Evolutionary conservation across 2,329 filamentous ascomycete genomes (phyloP), one percentile per base, ranked within the genome.

Genomic region (Calonectria honghensis): DNA sequence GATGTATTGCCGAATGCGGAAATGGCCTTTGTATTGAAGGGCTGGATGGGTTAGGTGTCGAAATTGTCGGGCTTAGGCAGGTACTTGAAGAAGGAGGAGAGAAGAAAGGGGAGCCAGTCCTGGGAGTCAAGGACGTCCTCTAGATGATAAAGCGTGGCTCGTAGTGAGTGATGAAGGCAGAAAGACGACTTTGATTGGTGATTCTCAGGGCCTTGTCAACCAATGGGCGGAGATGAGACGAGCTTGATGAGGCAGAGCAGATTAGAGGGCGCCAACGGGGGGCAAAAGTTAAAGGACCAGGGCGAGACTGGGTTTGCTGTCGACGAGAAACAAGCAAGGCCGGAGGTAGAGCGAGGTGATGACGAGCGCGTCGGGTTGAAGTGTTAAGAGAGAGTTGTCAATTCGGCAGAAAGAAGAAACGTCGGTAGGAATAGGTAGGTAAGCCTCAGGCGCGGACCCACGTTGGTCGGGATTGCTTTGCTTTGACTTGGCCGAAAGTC

Each of bases 161-260:
- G 77, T 76, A 76, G 72, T 81, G 79, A 70, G 82, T 81, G 82
- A 81, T 77, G 77, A 80, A 79, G 72, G 75, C 75, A 79, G 74
- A 73, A 74, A 74, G 35, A 74, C 68, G 73, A 74, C 77, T 82
- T 78, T 84, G 83, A 85, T 85, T 85, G 84, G 84, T 79, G 79
- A 78, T 80, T 70, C 73, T 77, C 74, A 78, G 80, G 82, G 76
- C 76, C 75, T 77, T 76, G 72, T 79, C 76, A 79, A 81, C 84
- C 84, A 85, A 84, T 84, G 76, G 75, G 79, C 76, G 77, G 76
- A 78, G 78, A 83, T 81, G 80, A 78, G 78, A 80, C 78, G 79
- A 81, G 82, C 76, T 79, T 77, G 81, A 72, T 82, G 82, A 84
- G 81, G 82, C 81, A 83, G 79, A 82, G 80, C 73, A 77, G 76